phyloP scores from a whole-genome alignment of 495 filamentous ascomycete species.

The Entonaema liquescens region DNA sequence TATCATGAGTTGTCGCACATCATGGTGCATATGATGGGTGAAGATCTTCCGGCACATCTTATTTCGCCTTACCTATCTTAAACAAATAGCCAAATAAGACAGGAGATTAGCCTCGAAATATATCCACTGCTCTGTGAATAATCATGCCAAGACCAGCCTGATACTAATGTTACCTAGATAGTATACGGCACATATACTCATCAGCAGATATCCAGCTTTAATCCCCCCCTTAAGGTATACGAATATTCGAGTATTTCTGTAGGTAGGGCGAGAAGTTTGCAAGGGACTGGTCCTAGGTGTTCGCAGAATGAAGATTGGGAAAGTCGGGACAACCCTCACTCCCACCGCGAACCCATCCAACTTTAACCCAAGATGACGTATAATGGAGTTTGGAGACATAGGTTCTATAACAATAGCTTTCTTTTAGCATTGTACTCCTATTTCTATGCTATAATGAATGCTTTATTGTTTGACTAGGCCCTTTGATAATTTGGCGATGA shows the following conservation, averaged over 20 bases:
- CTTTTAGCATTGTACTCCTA: not conserved
- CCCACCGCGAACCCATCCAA: not conserved
- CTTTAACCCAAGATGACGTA: not conserved
- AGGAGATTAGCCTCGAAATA: not conserved
- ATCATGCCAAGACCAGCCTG: not conserved
- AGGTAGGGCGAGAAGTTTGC: not conserved
- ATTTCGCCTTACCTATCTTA: too few relatives aligned
- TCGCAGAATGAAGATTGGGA: not conserved
- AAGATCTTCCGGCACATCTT: constrained; percentile 35
- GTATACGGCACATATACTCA: not conserved
- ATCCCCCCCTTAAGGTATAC: not conserved
- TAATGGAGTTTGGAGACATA: not conserved
- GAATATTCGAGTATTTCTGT: not conserved
- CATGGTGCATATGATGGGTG: constrained; percentile 44
- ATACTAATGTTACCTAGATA: not conserved
- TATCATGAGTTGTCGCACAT: constrained; percentile 39
- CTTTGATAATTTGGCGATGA: not conserved
- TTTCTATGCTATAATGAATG: not conserved
- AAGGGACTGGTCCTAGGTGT: not conserved
- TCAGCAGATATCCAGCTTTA: not conserved
- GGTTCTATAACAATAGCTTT: not conserved
- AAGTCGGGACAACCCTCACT: not conserved
- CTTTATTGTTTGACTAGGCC: not conserved
- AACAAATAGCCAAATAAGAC: too few relatives aligned
- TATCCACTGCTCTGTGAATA: not conserved